Percentiles rank a stretch among this genome's conserved stretches.
phyloP scores from a whole-genome alignment of 164 flowering plant species.

The Stephania japonica region DNA sequence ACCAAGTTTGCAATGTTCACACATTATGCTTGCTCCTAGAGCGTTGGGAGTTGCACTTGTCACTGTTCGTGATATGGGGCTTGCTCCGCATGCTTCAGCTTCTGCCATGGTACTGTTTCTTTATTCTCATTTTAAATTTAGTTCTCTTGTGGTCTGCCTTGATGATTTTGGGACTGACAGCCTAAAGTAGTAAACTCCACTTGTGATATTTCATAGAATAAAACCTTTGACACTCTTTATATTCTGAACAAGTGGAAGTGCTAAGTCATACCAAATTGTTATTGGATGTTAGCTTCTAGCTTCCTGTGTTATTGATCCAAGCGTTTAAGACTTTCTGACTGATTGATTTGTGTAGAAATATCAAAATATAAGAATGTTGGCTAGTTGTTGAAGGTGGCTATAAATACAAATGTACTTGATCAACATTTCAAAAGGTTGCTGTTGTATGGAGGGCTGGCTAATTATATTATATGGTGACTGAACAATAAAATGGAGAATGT shows the following conservation, averaged over 20 bases:
- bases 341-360: no score
- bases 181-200: background rate
- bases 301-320: no score
- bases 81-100: constrained; percentile 59
- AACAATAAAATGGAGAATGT: background rate
- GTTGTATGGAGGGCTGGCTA: background rate
- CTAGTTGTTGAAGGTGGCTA: no score
- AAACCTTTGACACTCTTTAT: no score
- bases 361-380: no score
- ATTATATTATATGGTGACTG: background rate
- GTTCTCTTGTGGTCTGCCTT: background rate
- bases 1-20: constrained; percentile 46
- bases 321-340: no score
- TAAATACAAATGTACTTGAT: background rate
- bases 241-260: no score
- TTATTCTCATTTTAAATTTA: constrained; percentile 1
- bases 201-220: no score
- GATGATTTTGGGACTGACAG: background rate
- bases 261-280: no score
- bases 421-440: background rate
- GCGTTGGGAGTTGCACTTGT: constrained; percentile 69
- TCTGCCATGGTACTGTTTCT: constrained; percentile 50
- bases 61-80: constrained; percentile 70
- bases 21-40: constrained; percentile 53
- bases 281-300: no score